Base-by-base conservation (phyloP, 2,329 filamentous ascomycete genomes). In the Fusarium tjaetaba region DNA sequence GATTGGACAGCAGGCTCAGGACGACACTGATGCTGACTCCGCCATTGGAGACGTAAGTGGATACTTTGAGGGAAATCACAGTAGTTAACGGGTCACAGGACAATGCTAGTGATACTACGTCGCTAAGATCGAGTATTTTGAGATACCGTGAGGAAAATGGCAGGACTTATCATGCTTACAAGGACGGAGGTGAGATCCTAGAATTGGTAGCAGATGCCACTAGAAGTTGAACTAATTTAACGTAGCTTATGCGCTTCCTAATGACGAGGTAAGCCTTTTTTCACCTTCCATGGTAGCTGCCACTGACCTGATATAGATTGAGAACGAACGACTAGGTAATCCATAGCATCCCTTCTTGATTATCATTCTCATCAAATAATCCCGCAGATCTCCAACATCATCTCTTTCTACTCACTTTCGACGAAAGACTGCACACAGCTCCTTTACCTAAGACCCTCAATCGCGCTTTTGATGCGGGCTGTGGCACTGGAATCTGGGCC, bases 221-320 rank as follows among this genome's bases (percentile, higher is more conserved):
- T 4, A 26, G 38, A 3, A 5, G n/a, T 13, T 30, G 30, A 46
- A 30, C 42, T 52, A 36, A 67, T 26, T 26, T 11, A 15, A 4
- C 5, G 2, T 18, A 73, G 71, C 45, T 11, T 73, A 73, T 36
- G 66, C 45, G 7, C 52, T 73, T 14, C 71, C 70, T 1, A 73
- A 73, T 13, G 70, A 73, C 22, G 66, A 73, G n/a, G 71, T 70
- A 22, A n/a, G n/a, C n/a, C n/a, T n/a, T n/a, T n/a, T n/a, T n/a
- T n/a, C n/a, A n/a, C n/a, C n/a, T n/a, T n/a, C n/a, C n/a, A n/a
- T n/a, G n/a, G n/a, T n/a, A n/a, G n/a, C n/a, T n/a, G n/a, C n/a
- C n/a, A n/a, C n/a, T n/a, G 11, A 72, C 24, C n/a, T 15, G 5
- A 7, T 4, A 13, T 34, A 55, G 70, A 32, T 49, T 4, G 71